These are phyloP conservation scores for Eucalyptus marginata DNA, from an alignment of 345 rosid species.

Conservation along the genomic window DNA sequence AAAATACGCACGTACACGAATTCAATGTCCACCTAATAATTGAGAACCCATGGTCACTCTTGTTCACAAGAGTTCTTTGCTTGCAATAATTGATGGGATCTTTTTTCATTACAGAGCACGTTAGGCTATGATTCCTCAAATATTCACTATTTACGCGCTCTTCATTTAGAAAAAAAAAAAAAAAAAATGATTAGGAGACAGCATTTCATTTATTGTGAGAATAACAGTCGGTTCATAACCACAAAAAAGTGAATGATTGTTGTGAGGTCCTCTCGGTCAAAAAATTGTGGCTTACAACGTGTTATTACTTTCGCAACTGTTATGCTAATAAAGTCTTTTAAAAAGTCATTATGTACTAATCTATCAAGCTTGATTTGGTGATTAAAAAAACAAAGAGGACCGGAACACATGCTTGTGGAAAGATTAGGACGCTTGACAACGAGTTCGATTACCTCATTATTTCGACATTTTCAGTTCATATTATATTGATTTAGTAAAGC, in stretches of 20 bases:
- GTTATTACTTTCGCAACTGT: too few species aligned
- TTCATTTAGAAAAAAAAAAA: background rate
- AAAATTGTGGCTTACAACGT: too few species aligned
- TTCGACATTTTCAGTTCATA: background rate
- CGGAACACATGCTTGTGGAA: background rate
- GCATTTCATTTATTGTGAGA: accelerated
- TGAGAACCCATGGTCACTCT: background rate
- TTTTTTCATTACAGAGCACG: background rate
- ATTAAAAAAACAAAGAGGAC: background rate
- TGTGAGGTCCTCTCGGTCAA: too few species aligned
- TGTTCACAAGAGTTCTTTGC: background rate
- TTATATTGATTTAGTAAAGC: too few species aligned
- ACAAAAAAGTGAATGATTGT: too few species aligned
- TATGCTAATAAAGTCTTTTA: too few species aligned
- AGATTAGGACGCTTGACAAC: background rate
- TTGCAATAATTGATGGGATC: background rate
- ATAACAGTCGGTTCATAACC: accelerated
- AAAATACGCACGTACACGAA: background rate
- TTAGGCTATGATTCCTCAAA: background rate
- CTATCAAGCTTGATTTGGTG: background rate
- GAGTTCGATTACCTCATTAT: background rate
- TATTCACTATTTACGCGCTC: background rate
- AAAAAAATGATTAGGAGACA: too few species aligned
- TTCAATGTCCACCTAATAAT: background rate
- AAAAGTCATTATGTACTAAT: background rate